Percentiles rank a stretch among this genome's conserved stretches.
Conservation (phyloP, 1,284 basidiomycete genomes). For the Sparassis latifolia region DNA sequence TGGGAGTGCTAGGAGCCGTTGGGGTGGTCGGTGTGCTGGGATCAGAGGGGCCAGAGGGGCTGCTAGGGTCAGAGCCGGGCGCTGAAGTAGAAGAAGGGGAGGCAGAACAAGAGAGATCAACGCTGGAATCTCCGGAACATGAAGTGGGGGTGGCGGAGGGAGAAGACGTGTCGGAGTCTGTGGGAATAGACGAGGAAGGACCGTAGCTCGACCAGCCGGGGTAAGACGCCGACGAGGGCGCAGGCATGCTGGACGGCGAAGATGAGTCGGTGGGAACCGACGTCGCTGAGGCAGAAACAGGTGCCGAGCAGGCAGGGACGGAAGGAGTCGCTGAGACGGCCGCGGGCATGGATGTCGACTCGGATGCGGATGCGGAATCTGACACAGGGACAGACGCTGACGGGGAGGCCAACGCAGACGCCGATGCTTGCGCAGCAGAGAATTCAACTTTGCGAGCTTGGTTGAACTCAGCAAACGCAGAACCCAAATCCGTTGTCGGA, state of each 20-base stretch:
- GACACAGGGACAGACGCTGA: not conserved
- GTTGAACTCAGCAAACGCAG: constrained; percentile 17
- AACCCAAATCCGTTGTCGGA: constrained; percentile 13
- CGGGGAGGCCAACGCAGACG: not conserved
- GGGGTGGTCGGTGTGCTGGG: too few relatives aligned
- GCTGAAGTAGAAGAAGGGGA: too few relatives aligned
- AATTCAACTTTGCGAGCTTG: constrained; percentile 13
- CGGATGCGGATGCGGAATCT: not conserved
- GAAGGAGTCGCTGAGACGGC: not conserved
- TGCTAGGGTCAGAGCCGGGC: too few relatives aligned
- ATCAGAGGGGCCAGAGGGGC: too few relatives aligned
- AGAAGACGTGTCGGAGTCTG: not conserved
- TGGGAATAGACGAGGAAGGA: not conserved
- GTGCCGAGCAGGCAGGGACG: not conserved
- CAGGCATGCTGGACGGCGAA: too few relatives aligned
- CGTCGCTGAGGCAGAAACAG: not conserved
- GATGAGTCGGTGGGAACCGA: too few relatives aligned
- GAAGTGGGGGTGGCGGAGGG: not conserved
- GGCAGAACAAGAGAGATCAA: not conserved
- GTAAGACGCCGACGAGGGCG: too few relatives aligned
- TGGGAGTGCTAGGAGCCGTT: not conserved
- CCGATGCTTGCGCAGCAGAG: constrained; percentile 4
- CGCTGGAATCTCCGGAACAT: not conserved
- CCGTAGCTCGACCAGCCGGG: not conserved
- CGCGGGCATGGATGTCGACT: not conserved